Evolutionary conservation across 1,139 yeast genomes (phyloP).

Genomic region (Blastobotrys raffinosifermentans): DNA sequence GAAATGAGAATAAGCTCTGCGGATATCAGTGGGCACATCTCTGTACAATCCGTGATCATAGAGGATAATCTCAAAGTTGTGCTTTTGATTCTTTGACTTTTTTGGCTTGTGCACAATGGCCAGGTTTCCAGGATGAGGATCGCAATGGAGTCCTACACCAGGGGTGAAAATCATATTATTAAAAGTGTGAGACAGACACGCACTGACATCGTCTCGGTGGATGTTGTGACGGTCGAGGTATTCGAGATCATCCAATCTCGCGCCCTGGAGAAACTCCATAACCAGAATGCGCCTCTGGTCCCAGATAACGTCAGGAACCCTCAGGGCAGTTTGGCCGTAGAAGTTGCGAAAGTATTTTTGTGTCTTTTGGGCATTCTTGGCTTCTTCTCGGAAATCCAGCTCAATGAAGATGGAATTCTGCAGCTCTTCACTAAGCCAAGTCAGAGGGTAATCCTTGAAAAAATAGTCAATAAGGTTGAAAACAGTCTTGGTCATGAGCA

Average conservation of each 20-base stretch:
- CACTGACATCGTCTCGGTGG: constrained; percentile 69
- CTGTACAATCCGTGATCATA: constrained; percentile 96
- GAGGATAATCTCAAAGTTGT: constrained; percentile 83
- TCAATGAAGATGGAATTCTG: constrained; percentile 82
- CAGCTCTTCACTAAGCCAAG: constrained; percentile 92
- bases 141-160: constrained; percentile 88
- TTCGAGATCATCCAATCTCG: constrained; percentile 69
- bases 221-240: constrained; percentile 60
- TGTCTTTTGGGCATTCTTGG: constrained; percentile 68
- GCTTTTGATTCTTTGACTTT: constrained; percentile 37
- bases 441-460: constrained; percentile 89
- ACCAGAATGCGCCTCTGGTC: constrained; percentile 68
- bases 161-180: constrained; percentile 95
- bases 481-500: constrained; percentile 68
- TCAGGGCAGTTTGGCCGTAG: constrained; percentile 60
- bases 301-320: constrained; percentile 66
- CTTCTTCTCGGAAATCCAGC: constrained; percentile 81
- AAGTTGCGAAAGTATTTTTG: constrained; percentile 56
- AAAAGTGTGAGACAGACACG: constrained; percentile 83
- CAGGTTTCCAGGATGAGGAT: constrained; percentile 95
- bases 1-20: constrained; percentile 80
- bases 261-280: constrained; percentile 83
- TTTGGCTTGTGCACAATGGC: constrained; percentile 51
- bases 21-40: constrained; percentile 68
- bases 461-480: constrained; percentile 67